Evolutionary conservation across 2,329 filamentous ascomycete species (phyloP).

Genomic region (Fusarium sp.): DNA sequence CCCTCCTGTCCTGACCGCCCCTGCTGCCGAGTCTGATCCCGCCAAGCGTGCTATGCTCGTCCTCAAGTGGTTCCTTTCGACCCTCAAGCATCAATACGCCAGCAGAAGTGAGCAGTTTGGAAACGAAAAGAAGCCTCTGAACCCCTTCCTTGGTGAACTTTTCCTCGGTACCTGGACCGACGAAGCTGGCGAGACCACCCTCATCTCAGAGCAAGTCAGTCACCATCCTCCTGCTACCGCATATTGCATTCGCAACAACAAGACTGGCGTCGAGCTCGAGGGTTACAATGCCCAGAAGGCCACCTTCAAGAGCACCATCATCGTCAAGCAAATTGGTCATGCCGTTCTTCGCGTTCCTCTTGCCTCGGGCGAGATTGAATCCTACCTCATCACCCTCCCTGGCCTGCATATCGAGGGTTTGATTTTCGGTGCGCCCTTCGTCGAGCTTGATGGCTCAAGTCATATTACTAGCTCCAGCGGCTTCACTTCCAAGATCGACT

Average conservation of each 20-base stretch:
- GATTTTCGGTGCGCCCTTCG: conserved; percentile 85
- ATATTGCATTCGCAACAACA: conserved; percentile 89
- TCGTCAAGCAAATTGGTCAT: conserved; percentile 94
- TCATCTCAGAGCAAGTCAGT: conserved; percentile 93
- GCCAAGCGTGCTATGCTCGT: conserved; percentile 86
- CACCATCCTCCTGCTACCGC: conserved; percentile 96
- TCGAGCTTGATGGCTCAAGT: conserved; percentile 87
- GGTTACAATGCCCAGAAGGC: conserved; percentile 98
- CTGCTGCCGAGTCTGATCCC: conserved; percentile 80
- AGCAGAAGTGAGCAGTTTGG: conserved; percentile 81
- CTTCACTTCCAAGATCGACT: conserved; percentile 90
- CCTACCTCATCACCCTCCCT: conserved; percentile 91
- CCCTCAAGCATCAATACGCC: conserved; percentile 86
- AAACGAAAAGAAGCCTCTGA: conserved; percentile 97
- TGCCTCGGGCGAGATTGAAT: conserved; percentile 62
- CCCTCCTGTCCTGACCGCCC: conserved; percentile 81
- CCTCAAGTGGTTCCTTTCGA: conserved; percentile 96
- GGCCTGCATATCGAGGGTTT: conserved; percentile 93
- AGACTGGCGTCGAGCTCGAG: conserved; percentile 80
- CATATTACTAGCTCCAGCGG: conserved; percentile 89
- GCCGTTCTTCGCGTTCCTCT: conserved; percentile 80
- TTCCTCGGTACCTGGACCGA: conserved; percentile 94
- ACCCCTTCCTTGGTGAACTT: conserved; percentile 94
- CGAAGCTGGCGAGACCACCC: conserved; percentile 80
- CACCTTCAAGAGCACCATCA: conserved; percentile 92